Conservation (phyloP, 441 rosid genomes). For the Melastoma candidum region DNA sequence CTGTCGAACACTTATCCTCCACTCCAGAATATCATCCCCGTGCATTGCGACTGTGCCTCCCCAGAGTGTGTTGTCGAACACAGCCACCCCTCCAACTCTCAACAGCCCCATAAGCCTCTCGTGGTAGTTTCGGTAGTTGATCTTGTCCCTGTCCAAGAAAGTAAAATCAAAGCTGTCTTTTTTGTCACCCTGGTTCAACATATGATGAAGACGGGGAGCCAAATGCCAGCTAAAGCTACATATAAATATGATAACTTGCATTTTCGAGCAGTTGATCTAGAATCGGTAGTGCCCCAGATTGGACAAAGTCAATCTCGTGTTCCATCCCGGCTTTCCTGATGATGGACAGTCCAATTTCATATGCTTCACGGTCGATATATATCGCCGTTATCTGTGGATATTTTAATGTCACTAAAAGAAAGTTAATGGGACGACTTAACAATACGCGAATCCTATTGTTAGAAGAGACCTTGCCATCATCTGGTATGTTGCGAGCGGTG, state of each 20-base stretch:
- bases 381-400: neutral
- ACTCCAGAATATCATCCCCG: neutral
- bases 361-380: slow-evolving; percentile 1
- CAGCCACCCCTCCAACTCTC: slow-evolving; percentile 4
- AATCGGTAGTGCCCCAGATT: slow-evolving; percentile 7
- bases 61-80: slow-evolving; percentile 13
- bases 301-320: slow-evolving; percentile 7
- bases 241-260: no score
- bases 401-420: no score
- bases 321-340: slow-evolving; percentile 2
- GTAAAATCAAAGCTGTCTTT: slow-evolving; percentile 15
- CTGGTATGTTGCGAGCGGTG: neutral
- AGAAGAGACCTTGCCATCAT: slow-evolving; percentile 1
- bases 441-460: no score
- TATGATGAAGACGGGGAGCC: no score
- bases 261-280: neutral
- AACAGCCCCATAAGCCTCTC: slow-evolving; percentile 9
- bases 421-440: no score
- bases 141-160: slow-evolving; percentile 12
- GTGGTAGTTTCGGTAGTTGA: slow-evolving; percentile 8
- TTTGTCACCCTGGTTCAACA: neutral
- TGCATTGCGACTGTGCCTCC: slow-evolving; percentile 11
- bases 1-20: neutral
- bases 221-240: no score
- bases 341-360: slow-evolving; percentile 1